A percentile compares a stretch with the other conserved stretches of the same genome.
Conservation (phyloP, 1,139 yeast genomes). For the Debaryomycetaceae sp. region DNA sequence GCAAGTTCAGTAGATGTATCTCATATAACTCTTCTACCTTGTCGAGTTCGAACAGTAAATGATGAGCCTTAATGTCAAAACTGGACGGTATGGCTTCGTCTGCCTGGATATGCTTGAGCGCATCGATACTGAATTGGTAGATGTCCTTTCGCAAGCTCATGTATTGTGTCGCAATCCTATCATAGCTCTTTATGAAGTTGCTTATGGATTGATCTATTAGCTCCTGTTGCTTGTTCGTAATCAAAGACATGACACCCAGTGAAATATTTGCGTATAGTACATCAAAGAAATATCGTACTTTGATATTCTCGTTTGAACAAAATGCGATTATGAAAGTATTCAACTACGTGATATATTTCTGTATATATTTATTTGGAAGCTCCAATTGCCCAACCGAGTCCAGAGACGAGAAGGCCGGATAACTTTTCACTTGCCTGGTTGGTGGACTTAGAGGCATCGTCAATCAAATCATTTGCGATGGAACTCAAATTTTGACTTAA, state of each 20-base stretch:
- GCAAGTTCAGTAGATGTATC: conserved; percentile 22
- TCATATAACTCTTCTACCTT: conserved; percentile 22
- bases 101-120: conserved; percentile 11
- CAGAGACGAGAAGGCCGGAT: conserved; percentile 51
- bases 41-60: conserved; percentile 26
- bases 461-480: conserved; percentile 27
- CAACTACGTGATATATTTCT: not conserved
- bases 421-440: conserved; percentile 46
- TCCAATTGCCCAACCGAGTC: conserved; percentile 68
- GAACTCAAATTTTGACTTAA: conserved; percentile 2
- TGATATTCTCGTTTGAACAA: not conserved
- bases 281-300: too few relatives aligned
- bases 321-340: not conserved
- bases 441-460: conserved; percentile 32
- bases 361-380: conserved; percentile 30
- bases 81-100: conserved; percentile 9
- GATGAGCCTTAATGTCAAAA: conserved; percentile 13
- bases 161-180: conserved; percentile 31
- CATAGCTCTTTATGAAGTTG: conserved; percentile 32
- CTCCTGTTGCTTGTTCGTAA: conserved; percentile 29
- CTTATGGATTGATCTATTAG: conserved; percentile 31
- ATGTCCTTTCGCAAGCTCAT: conserved; percentile 33
- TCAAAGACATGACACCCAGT: conserved; percentile 19
- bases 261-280: not conserved
- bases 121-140: conserved; percentile 16